Percentiles rank a stretch among this genome's conserved stretches.
These are phyloP conservation scores for Xylariaceae sp. DNA, from an alignment of 2,329 filamentous ascomycete genomes.

Conservation along the genomic window DNA sequence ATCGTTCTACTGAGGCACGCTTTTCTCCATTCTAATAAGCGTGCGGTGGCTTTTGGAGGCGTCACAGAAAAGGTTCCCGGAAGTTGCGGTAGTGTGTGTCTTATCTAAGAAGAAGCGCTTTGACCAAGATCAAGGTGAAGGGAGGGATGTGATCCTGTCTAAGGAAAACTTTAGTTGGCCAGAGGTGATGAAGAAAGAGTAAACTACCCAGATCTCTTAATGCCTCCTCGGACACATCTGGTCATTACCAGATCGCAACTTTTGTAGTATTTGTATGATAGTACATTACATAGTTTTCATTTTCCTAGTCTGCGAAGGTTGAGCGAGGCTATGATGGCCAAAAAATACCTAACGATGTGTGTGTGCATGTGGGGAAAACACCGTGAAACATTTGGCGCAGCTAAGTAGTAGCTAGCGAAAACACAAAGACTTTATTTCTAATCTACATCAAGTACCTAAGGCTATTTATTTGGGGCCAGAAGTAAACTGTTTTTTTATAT, in stretches of 20 bases:
- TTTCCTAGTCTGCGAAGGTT: background rate
- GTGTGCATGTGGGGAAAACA: too few relatives aligned
- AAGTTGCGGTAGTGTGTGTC: conserved; percentile 28
- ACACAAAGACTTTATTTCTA: too few relatives aligned
- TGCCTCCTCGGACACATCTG: conserved; percentile 14
- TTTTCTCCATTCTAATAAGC: conserved; percentile 9
- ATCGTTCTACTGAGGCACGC: conserved; percentile 5
- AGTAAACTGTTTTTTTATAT: too few relatives aligned
- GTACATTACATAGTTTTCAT: conserved; percentile 14
- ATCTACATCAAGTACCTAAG: too few relatives aligned
- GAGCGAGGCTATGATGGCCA: too few relatives aligned
- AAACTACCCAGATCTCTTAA: conserved; percentile 11
- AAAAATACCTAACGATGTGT: too few relatives aligned
- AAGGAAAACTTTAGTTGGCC: background rate
- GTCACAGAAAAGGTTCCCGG: conserved; percentile 22
- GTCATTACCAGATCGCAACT: conserved; percentile 14
- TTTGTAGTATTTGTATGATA: conserved; percentile 34
- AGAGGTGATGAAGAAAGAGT: conserved; percentile 4
- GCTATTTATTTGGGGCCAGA: too few relatives aligned
- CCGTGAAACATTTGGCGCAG: too few relatives aligned
- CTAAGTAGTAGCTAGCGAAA: too few relatives aligned
- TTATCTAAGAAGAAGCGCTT: conserved; percentile 18
- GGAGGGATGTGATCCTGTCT: background rate
- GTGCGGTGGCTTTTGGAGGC: conserved; percentile 20
- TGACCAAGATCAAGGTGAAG: conserved; percentile 6